phyloP scores from a whole-genome alignment of 345 rosid genomes.

The Populus deltoides region DNA sequence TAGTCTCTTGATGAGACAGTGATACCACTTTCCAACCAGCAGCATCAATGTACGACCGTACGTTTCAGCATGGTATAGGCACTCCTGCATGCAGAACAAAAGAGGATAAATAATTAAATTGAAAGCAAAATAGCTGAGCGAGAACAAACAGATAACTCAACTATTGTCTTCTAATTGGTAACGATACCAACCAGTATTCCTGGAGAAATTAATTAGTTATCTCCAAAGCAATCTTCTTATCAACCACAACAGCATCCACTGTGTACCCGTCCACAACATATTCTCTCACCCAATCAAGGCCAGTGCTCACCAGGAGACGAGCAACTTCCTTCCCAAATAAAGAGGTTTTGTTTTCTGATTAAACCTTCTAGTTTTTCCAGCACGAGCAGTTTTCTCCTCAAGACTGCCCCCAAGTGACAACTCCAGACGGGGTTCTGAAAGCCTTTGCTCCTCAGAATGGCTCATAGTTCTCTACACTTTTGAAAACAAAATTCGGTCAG shows the following conservation, averaged over 20 bases:
- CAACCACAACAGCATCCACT: conserved; percentile 74
- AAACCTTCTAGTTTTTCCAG: conserved; percentile 80
- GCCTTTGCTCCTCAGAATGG: conserved; percentile 64
- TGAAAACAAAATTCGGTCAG: conserved; percentile 61
- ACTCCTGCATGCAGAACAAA: conserved; percentile 55
- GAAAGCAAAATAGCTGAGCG: neutral
- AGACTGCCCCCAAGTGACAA: conserved; percentile 50
- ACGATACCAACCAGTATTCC: conserved; percentile 61
- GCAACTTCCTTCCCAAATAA: conserved; percentile 87
- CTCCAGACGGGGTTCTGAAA: conserved; percentile 79
- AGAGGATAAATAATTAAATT: neutral
- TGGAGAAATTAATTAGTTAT: conserved; percentile 76
- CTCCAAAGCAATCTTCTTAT: conserved; percentile 81
- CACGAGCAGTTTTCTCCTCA: conserved; percentile 59
- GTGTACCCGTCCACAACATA: conserved; percentile 66
- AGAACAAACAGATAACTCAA: neutral
- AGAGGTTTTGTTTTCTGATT: conserved; percentile 73
- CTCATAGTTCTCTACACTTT: conserved; percentile 58
- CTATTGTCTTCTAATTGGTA: neutral
- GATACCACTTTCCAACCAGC: conserved; percentile 88
- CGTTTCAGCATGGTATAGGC: conserved; percentile 82
- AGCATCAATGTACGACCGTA: conserved; percentile 64
- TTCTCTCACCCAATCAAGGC: conserved; percentile 86
- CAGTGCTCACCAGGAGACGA: conserved; percentile 77
- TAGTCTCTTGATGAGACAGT: conserved; percentile 73